Evolutionary conservation across 148 eudicot genomes (phyloP).

Genomic region (Gaultheria prostrata): DNA sequence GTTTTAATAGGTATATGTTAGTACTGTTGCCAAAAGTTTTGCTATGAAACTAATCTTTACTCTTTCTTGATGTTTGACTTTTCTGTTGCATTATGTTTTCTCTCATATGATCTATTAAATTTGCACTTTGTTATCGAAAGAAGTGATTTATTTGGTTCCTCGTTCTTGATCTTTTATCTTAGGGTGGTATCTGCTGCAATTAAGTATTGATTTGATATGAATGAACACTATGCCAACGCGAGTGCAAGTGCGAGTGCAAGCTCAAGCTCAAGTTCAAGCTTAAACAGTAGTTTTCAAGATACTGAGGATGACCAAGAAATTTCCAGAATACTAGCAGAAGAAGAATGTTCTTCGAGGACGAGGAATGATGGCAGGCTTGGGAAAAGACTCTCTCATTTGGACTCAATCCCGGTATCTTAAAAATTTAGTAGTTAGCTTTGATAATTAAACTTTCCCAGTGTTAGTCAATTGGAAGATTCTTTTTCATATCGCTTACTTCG

Average conservation of each 20-base stretch:
- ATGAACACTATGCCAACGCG: constrained; percentile 30
- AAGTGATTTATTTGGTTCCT: neutral
- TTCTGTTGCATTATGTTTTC: neutral
- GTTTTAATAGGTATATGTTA: no score
- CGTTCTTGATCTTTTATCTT: neutral
- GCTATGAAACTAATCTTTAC: neutral
- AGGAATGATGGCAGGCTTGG: constrained; percentile 43
- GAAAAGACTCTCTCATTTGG: constrained; percentile 70
- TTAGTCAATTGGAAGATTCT: neutral
- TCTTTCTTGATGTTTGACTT: neutral
- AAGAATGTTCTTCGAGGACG: constrained; percentile 24
- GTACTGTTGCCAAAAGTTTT: neutral
- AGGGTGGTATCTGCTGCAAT: constrained; percentile 2
- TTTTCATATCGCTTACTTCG: neutral
- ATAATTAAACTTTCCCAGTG: neutral
- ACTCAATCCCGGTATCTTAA: constrained; percentile 59
- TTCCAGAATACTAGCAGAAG: constrained; percentile 56
- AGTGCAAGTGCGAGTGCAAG: constrained; percentile 44
- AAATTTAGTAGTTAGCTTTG: neutral
- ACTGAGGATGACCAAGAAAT: constrained; percentile 68
- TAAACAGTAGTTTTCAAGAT: constrained; percentile 51
- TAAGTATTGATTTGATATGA: constrained; percentile 27
- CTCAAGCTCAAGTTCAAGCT: constrained; percentile 60
- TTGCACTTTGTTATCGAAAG: neutral
- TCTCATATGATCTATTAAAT: neutral